Conservation (phyloP, 179 eudicot species). For the Pouteria campechiana region DNA sequence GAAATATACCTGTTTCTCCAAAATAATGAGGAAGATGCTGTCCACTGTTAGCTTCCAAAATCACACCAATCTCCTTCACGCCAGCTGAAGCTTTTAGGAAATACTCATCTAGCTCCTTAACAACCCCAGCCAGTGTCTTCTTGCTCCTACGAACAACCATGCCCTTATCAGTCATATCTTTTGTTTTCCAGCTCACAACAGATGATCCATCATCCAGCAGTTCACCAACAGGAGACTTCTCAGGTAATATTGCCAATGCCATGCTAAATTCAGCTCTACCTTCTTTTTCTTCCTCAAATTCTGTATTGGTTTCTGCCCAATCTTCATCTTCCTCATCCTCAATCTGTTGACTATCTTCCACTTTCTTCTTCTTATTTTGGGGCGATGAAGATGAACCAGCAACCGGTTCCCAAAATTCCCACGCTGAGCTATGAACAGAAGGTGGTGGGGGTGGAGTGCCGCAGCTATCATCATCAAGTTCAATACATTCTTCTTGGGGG, state of each 20-base stretch:
- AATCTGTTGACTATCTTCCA: constrained; percentile 9
- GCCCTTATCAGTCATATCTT: constrained; percentile 40
- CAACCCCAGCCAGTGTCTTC: constrained; percentile 41
- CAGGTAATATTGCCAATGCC: constrained; percentile 4
- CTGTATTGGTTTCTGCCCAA: constrained; percentile 65
- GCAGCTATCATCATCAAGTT: constrained; percentile 24
- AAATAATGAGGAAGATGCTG: constrained; percentile 16
- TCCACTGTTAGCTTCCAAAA: constrained; percentile 44
- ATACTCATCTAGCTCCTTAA: constrained; percentile 75
- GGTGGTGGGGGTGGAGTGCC: constrained; percentile 54
- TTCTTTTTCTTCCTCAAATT: constrained; percentile 54
- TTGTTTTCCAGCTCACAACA: constrained; percentile 28
- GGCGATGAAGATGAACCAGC: constrained; percentile 28
- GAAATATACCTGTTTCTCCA: too few species aligned
- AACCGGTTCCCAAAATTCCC: constrained; percentile 48
- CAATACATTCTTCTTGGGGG: constrained; percentile 40
- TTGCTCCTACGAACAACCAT: constrained; percentile 56
- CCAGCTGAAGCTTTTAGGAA: constrained; percentile 67
- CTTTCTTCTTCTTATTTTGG: constrained; percentile 14
- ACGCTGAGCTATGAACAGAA: constrained; percentile 22
- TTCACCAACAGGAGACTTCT: constrained; percentile 15
- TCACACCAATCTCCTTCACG: constrained; percentile 44
- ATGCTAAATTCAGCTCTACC: constrained; percentile 6
- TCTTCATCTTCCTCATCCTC: constrained; percentile 55
- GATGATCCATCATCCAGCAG: constrained; percentile 35